Percentiles rank a stretch among this genome's conserved stretches.
Evolutionary conservation across 257 asterid genomes (phyloP).

Genomic region (Mitragyna speciosa): DNA sequence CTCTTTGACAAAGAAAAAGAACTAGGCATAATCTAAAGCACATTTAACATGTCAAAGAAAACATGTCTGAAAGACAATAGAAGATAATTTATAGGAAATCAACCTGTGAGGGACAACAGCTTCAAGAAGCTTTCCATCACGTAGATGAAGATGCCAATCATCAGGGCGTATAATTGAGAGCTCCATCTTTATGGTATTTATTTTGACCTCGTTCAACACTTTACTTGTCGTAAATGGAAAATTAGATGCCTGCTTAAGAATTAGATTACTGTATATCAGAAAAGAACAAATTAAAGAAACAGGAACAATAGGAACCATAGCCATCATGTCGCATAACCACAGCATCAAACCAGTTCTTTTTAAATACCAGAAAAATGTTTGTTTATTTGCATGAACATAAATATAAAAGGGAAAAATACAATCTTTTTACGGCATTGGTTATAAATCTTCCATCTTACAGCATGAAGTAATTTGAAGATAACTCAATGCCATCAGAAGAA

Average conservation of each 20-base stretch:
- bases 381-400: neutral
- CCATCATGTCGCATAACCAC: neutral
- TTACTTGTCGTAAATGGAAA: constrained; percentile 28
- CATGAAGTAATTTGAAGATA: neutral
- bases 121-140: constrained; percentile 87
- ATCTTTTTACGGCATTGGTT: too few relatives aligned
- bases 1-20: neutral
- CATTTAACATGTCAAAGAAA: neutral
- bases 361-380: neutral
- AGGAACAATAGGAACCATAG: neutral
- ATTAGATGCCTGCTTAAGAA: constrained; percentile 37
- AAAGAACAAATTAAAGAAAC: neutral
- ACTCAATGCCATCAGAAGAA: neutral
- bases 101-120: constrained; percentile 82
- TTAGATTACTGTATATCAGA: constrained; percentile 10
- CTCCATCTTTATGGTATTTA: constrained; percentile 53
- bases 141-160: constrained; percentile 99
- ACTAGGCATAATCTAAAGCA: constrained; percentile 1
- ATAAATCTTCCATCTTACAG: neutral
- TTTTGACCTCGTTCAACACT: constrained; percentile 31
- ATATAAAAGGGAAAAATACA: neutral
- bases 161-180: constrained; percentile 79
- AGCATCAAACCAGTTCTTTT: neutral
- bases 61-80: neutral
- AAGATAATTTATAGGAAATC: neutral